These are phyloP conservation scores for Gryganskiella cystojenkinii DNA, from an alignment of 192 early-diverging fungal genomes.

Conservation along the genomic window DNA sequence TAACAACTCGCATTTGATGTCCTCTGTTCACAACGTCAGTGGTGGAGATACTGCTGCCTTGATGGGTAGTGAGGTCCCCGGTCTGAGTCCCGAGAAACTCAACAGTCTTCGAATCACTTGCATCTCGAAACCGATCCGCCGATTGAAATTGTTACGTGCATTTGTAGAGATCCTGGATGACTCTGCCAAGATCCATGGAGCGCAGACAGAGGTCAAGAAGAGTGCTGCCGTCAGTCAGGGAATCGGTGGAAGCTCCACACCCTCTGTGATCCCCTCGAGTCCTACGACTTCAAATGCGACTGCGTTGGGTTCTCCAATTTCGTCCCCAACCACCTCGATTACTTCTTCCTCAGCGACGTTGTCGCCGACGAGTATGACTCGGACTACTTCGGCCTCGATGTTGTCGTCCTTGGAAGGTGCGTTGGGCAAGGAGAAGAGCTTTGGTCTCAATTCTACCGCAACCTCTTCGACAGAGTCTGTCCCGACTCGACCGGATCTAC, in stretches of 20 bases:
- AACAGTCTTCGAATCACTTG: slow-evolving; percentile 46
- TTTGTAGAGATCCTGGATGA: slow-evolving; percentile 55
- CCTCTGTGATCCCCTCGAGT: slow-evolving; percentile 7
- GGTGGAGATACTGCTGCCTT: neutral
- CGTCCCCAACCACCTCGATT: neutral
- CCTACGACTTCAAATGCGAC: slow-evolving; percentile 10
- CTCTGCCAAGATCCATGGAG: slow-evolving; percentile 35
- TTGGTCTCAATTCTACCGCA: neutral
- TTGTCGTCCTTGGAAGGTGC: slow-evolving; percentile 15
- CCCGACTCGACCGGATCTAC: neutral
- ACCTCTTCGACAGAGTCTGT: too few relatives aligned
- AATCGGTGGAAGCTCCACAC: neutral
- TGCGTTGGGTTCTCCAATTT: slow-evolving; percentile 6
- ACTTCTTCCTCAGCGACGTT: slow-evolving; percentile 4
- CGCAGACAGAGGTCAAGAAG: slow-evolving; percentile 18
- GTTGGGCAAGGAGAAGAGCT: slow-evolving; percentile 2
- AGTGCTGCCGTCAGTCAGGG: neutral
- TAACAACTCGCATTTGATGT: too few relatives aligned
- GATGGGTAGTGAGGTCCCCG: slow-evolving; percentile 17
- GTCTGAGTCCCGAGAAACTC: slow-evolving; percentile 31
- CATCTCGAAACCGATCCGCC: slow-evolving; percentile 56
- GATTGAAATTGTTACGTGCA: slow-evolving; percentile 52
- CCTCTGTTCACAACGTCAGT: neutral
- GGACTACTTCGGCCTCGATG: slow-evolving; percentile 17
- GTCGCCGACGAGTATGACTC: slow-evolving; percentile 10